phyloP scores from a whole-genome alignment of 148 eudicot species.

The Fagopyrum esculentum region DNA sequence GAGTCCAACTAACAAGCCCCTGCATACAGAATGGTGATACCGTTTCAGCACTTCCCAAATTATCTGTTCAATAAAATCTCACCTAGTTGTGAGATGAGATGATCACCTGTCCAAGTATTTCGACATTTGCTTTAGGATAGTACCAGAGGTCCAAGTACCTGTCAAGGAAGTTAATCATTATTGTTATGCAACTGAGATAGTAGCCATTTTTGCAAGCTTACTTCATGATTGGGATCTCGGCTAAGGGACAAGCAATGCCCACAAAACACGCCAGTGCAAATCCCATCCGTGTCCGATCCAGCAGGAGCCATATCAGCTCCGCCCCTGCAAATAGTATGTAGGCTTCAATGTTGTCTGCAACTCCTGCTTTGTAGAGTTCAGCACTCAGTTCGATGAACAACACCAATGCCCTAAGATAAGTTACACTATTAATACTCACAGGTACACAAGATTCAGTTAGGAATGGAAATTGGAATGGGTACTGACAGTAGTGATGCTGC shows the following conservation, averaged over 20 bases:
- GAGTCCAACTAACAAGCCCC: constrained; percentile 78
- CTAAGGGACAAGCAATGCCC: constrained; percentile 71
- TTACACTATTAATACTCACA: no score
- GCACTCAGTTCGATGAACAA: constrained; percentile 67
- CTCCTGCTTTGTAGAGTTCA: constrained; percentile 70
- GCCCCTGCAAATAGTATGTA: constrained; percentile 72
- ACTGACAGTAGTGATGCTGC: constrained; percentile 55
- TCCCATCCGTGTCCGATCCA: constrained; percentile 52
- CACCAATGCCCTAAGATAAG: constrained; percentile 39
- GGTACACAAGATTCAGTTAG: not conserved
- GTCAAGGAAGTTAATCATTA: constrained; percentile 1
- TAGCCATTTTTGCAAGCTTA: constrained; percentile 8
- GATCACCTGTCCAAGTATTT: constrained; percentile 64
- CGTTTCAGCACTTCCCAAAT: not conserved
- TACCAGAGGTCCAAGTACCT: constrained; percentile 67
- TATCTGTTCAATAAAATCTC: not conserved
- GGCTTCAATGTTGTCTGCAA: constrained; percentile 69
- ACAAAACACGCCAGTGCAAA: constrained; percentile 64
- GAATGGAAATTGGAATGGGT: not conserved
- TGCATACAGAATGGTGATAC: constrained; percentile 20
- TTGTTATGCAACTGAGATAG: not conserved
- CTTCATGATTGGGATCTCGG: constrained; percentile 79
- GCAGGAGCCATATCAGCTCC: constrained; percentile 50
- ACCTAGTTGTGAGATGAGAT: not conserved
- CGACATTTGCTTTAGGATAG: constrained; percentile 74